Base-by-base conservation (phyloP, 108 stramenopile genomes). In the Cyclostephanos invisitatus region DNA sequence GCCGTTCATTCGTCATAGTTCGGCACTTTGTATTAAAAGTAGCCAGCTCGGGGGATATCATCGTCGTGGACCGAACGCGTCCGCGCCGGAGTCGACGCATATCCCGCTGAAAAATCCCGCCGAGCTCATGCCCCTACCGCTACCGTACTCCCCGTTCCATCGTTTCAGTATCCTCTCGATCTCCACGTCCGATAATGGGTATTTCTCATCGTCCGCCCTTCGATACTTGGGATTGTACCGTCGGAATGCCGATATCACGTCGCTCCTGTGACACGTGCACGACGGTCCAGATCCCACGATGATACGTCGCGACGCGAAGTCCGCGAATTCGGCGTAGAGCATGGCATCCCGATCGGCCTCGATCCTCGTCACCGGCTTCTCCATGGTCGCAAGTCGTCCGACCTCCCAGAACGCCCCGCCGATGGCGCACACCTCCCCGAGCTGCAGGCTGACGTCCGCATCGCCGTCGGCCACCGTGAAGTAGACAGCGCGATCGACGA, bases 211-310 rank as follows among this genome's bases (percentile, higher is more conserved):
- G 24, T 89, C 89, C 12, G 74, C 83, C 14, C 64, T 62, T 15
- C 93, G 79, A 75, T 95, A 95, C 54, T 95, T 95, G 54, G 87
- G 85, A 84, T 80, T 86, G 77, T 72, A 95, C 35, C 94, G 80
- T 57, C 94, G 87, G 85, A 92, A 95, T 4, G 91, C 84, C 64
- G 72, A 54, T 9, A 91, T 84, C 14, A 95, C 77, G 48, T 95
- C 94, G 21, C 66, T 80, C 47, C 91, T 64, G 74, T 95, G 94
- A 29, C 84, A 86, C 50, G 74, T 85, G 10, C 85, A 84, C 18
- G 85, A 82, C 18, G 46, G 65, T 7, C 51, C 68, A 14, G 38
- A 24, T n/a, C 61, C 74, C 14, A 64, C 51, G 18, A 80, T 47
- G 11, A 92, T 51, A 37, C 89, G 72, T 37, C 82, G 78, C 40